Percentiles rank a stretch among this genome's conserved stretches.
Conservation (phyloP, 2,329 filamentous ascomycete species). For the Fusarium irregulare region DNA sequence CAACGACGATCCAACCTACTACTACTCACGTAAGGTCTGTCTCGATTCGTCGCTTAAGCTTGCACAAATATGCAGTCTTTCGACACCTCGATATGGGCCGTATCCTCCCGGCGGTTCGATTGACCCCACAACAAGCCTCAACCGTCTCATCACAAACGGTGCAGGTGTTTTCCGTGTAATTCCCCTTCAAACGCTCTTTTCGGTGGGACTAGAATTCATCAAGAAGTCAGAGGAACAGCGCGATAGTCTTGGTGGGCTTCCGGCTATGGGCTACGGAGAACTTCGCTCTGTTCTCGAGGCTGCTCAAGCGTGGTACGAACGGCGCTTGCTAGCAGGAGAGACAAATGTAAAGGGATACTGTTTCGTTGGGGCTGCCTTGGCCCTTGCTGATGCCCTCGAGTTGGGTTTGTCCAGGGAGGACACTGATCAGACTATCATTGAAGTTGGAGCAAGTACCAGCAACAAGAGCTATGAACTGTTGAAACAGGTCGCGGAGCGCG, state of each 20-base stretch:
- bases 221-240: conserved; percentile 57
- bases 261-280: conserved; percentile 49
- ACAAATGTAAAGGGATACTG: conserved; percentile 58
- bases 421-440: conserved; percentile 48
- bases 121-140: conserved; percentile 49
- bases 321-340: conserved; percentile 55
- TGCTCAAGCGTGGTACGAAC: conserved; percentile 48
- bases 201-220: conserved; percentile 60
- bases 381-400: conserved; percentile 52
- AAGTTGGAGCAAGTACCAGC: conserved; percentile 40
- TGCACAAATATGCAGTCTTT: conserved; percentile 49
- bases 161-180: conserved; percentile 58
- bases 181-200: conserved; percentile 54
- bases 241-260: conserved; percentile 45
- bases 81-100: conserved; percentile 27
- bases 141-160: conserved; percentile 55
- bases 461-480: conserved; percentile 49
- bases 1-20: conserved; percentile 59
- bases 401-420: conserved; percentile 45
- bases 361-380: conserved; percentile 48
- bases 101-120: conserved; percentile 28
- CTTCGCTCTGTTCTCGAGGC: conserved; percentile 48
- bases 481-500: conserved; percentile 48
- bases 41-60: conserved; percentile 57
- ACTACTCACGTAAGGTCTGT: conserved; percentile 64